Evolutionary conservation across 2,329 filamentous ascomycete genomes (phyloP).

Genomic region (Colletotrichum limetticola): DNA sequence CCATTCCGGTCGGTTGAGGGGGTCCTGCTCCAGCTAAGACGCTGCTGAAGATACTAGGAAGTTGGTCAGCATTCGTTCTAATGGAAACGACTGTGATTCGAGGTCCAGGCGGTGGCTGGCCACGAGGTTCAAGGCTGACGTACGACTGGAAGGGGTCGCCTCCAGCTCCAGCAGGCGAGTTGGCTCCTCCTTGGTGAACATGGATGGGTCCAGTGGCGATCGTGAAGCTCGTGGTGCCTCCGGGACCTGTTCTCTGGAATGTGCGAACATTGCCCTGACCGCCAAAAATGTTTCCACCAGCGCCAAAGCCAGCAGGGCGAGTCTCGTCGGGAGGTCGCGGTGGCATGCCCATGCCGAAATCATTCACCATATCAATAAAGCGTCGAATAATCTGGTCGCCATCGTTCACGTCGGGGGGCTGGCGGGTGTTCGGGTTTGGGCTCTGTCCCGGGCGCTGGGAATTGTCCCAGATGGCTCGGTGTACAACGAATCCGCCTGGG

Average conservation of each 20-base stretch:
- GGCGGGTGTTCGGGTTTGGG: conserved; percentile 1
- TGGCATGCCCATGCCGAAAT: conserved; percentile 42
- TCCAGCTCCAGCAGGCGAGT: conserved; percentile 24
- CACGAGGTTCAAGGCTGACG: conserved; percentile 37
- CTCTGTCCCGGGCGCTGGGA: conserved; percentile 22
- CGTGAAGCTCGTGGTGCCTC: conserved; percentile 60
- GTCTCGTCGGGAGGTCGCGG: conserved; percentile 26
- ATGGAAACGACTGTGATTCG: conserved; percentile 34
- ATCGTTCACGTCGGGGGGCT: conserved; percentile 39
- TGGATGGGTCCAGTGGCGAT: conserved; percentile 54
- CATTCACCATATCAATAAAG: conserved; percentile 57
- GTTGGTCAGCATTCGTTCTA: conserved; percentile 44
- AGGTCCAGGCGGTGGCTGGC: conserved; percentile 24
- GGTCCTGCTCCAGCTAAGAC: conserved; percentile 53
- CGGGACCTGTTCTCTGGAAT: conserved; percentile 48
- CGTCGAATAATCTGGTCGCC: conserved; percentile 52
- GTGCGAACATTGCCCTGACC: conserved; percentile 48
- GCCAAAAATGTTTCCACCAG: conserved; percentile 37
- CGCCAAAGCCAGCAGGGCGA: conserved; percentile 30
- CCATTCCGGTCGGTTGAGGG: conserved; percentile 42
- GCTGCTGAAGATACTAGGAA: conserved; percentile 57
- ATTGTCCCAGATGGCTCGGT: conserved; percentile 45
- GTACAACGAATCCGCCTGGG: conserved; percentile 53
- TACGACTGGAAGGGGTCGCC: conserved; percentile 62
- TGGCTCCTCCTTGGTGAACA: conserved; percentile 33